A percentile compares a stretch with the other conserved stretches of the same genome.
These are phyloP conservation scores for Backusella circina DNA, from an alignment of 192 early-diverging fungal species.

Conservation along the genomic window DNA sequence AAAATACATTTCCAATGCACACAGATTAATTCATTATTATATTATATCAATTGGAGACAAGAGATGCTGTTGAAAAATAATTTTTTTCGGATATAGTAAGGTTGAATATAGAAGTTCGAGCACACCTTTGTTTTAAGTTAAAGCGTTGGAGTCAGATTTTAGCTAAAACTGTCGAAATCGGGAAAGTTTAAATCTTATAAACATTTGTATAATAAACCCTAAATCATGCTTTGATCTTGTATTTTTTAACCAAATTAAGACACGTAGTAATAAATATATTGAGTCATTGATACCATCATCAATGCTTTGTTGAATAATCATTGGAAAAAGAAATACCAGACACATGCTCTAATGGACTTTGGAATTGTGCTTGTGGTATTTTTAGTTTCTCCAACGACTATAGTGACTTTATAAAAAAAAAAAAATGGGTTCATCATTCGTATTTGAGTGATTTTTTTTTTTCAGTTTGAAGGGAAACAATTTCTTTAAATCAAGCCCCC, in stretches of 20 bases:
- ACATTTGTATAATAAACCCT: neutral
- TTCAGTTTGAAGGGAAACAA: no score
- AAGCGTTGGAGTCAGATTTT: neutral
- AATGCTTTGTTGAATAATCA: no score
- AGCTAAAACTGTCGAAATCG: neutral
- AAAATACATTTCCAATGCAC: no score
- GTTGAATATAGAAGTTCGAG: no score
- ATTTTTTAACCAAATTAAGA: neutral
- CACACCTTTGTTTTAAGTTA: neutral
- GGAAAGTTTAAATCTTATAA: neutral
- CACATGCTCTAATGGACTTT: constrained; percentile 64
- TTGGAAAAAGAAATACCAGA: constrained; percentile 42
- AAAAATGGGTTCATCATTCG: neutral
- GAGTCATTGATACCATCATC: neutral
- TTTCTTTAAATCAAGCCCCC: neutral
- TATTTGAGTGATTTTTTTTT: no score
- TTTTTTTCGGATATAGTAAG: no score
- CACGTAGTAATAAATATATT: neutral
- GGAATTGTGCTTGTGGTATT: constrained; percentile 80
- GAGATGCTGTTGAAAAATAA: no score
- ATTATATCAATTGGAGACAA: no score
- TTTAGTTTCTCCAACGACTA: constrained; percentile 82
- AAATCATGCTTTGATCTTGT: neutral
- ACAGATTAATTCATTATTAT: no score
- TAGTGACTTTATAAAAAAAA: constrained; percentile 42